Evolutionary conservation across 2,329 filamentous ascomycete species (phyloP).

Genomic region (Trichoderma sp.): DNA sequence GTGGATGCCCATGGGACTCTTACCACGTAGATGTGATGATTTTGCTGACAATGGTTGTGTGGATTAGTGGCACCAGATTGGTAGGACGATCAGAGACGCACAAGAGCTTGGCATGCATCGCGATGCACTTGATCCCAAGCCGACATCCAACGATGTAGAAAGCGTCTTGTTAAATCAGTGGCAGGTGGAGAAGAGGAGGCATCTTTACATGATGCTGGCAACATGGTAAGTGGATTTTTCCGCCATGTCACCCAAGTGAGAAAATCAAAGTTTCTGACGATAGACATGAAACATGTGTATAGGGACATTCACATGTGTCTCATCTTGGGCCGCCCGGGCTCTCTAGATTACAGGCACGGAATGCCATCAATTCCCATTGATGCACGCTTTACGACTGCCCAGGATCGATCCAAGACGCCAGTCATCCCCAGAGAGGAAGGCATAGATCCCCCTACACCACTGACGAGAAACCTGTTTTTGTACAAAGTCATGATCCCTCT

Average conservation of each 20-base stretch:
- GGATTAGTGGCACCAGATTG: slow-evolving; percentile 53
- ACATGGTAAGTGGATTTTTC: slow-evolving; percentile 30
- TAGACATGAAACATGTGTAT: not conserved
- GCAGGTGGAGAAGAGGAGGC: slow-evolving; percentile 54
- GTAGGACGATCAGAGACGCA: slow-evolving; percentile 57
- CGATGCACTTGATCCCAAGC: slow-evolving; percentile 50
- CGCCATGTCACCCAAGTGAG: not conserved
- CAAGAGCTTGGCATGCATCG: slow-evolving; percentile 61
- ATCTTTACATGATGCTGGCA: slow-evolving; percentile 55
- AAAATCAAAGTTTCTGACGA: not conserved
- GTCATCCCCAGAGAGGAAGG: slow-evolving; percentile 46
- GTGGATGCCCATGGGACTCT: not conserved
- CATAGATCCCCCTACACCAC: slow-evolving; percentile 53
- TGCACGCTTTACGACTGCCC: slow-evolving; percentile 42
- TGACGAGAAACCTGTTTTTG: slow-evolving; percentile 53
- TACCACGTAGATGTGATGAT: not conserved
- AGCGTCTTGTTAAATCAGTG: slow-evolving; percentile 55
- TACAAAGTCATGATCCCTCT: slow-evolving; percentile 48
- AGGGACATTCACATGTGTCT: slow-evolving; percentile 56
- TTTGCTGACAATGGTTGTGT: not conserved
- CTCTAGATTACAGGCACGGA: slow-evolving; percentile 48
- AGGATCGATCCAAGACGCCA: slow-evolving; percentile 46
- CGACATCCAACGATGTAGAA: slow-evolving; percentile 44
- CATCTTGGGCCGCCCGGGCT: slow-evolving; percentile 55
- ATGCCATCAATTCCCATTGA: slow-evolving; percentile 53